phyloP scores from a whole-genome alignment of 179 eudicot species.

The Sideroxylon spinosum region DNA sequence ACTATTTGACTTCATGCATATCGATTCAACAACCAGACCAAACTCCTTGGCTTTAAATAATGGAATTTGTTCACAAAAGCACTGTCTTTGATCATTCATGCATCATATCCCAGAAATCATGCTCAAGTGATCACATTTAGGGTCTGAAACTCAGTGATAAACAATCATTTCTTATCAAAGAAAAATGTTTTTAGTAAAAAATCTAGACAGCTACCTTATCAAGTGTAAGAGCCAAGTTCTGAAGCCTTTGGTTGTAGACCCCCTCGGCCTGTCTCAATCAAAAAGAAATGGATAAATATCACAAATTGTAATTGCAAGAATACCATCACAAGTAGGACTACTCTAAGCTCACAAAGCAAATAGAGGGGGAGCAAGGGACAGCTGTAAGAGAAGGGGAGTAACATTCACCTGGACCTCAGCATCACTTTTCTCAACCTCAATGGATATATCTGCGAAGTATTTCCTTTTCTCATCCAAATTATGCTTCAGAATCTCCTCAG shows the following conservation, averaged over 20 bases:
- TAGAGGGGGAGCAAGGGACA: neutral
- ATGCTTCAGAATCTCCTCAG: constrained; percentile 76
- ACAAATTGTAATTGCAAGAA: neutral
- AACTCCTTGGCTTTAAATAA: neutral
- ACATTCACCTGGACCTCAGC: constrained; percentile 84
- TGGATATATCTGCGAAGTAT: constrained; percentile 56
- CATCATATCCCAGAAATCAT: neutral
- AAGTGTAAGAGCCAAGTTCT: constrained; percentile 94
- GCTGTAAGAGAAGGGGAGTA: neutral
- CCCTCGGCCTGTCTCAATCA: constrained; percentile 79
- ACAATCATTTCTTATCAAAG: no score
- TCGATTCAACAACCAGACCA: neutral
- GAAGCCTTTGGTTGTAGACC: constrained; percentile 91
- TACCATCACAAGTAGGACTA: neutral
- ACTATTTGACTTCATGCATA: neutral
- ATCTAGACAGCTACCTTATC: constrained; percentile 64
- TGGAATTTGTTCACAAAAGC: neutral
- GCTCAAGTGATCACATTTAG: neutral
- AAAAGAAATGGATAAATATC: constrained; percentile 16
- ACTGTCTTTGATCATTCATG: neutral
- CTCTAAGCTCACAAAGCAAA: neutral
- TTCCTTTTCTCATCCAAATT: constrained; percentile 86
- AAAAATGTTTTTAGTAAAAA: neutral
- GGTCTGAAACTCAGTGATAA: neutral
- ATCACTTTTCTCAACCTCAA: constrained; percentile 79